Evolutionary conservation across 805 yeast species (phyloP).

Genomic region (Cyberlindnera euphorbiae): DNA sequence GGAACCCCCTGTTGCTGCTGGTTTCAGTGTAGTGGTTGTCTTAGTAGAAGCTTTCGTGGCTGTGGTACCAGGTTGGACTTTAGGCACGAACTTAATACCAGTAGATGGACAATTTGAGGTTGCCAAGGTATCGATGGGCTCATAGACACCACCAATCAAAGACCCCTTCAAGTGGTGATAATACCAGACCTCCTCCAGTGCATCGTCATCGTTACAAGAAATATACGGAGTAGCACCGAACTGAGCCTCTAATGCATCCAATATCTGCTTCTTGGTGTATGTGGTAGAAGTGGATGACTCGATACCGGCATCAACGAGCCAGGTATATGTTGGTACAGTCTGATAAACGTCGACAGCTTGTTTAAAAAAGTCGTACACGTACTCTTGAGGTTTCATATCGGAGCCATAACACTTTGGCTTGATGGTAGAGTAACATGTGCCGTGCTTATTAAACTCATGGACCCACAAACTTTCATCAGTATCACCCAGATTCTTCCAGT

Average conservation of each 20-base stretch:
- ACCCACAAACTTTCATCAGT: constrained; percentile 70
- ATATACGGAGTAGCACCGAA: constrained; percentile 56
- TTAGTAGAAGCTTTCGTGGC: no score
- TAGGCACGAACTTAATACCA: constrained; percentile 64
- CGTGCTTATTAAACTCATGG: constrained; percentile 92
- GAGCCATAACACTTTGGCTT: constrained; percentile 61
- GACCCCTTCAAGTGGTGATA: constrained; percentile 73
- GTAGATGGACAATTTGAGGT: constrained; percentile 58
- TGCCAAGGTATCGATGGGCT: constrained; percentile 53
- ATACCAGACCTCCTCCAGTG: constrained; percentile 59
- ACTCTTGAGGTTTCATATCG: constrained; percentile 20
- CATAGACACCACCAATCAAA: constrained; percentile 56
- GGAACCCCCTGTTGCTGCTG: no score
- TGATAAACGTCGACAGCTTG: constrained; percentile 54
- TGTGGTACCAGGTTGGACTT: no score
- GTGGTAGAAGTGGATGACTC: constrained; percentile 54
- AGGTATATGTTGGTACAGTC: constrained; percentile 59
- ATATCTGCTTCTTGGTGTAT: constrained; percentile 52
- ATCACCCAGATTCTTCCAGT: constrained; percentile 74
- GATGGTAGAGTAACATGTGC: constrained; percentile 82
- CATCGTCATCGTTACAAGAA: constrained; percentile 50
- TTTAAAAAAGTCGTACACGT: constrained; percentile 66
- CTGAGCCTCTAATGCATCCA: constrained; percentile 43
- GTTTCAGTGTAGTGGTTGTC: no score
- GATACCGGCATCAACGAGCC: constrained; percentile 65